These are phyloP conservation scores for Ceratobasidium sp. DNA, from an alignment of 1,284 basidiomycete genomes.

Conservation along the genomic window DNA sequence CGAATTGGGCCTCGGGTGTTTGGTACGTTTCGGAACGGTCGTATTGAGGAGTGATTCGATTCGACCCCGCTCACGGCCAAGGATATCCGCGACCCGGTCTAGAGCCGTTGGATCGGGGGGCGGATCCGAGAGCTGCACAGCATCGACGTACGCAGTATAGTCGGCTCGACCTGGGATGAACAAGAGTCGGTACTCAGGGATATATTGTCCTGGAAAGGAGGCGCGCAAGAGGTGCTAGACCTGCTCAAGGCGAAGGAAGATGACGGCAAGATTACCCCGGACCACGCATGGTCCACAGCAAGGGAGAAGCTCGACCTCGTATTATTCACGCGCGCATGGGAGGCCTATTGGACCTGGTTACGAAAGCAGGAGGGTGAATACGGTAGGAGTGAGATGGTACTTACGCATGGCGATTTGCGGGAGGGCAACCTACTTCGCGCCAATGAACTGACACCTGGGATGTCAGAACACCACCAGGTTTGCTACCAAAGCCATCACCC, in stretches of 20 bases:
- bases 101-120: slow-evolving; percentile 83
- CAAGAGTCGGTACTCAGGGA: slow-evolving; percentile 64
- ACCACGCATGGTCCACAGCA: slow-evolving; percentile 47
- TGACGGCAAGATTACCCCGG: slow-evolving; percentile 20
- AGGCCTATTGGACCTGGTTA: slow-evolving; percentile 71
- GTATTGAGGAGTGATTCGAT: slow-evolving; percentile 92
- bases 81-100: slow-evolving; percentile 75
- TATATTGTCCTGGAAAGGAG: slow-evolving; percentile 65
- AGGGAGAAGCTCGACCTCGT: slow-evolving; percentile 63
- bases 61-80: slow-evolving; percentile 76
- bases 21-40: slow-evolving; percentile 92
- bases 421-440: slow-evolving; percentile 89
- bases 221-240: slow-evolving; percentile 62
- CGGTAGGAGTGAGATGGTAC: slow-evolving; percentile 68
- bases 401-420: slow-evolving; percentile 91
- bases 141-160: slow-evolving; percentile 77
- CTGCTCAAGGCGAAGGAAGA: slow-evolving; percentile 35
- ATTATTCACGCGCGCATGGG: slow-evolving; percentile 68
- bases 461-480: slow-evolving; percentile 51
- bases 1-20: slow-evolving; percentile 89
- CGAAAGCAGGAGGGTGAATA: slow-evolving; percentile 62
- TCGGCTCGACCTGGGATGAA: slow-evolving; percentile 56
- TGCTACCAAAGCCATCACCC: slow-evolving; percentile 36
- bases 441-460: slow-evolving; percentile 58
- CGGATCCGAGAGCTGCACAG: slow-evolving; percentile 93